Base-by-base conservation (phyloP, 2,329 filamentous ascomycete species). In the Blumeriella jaapii region DNA sequence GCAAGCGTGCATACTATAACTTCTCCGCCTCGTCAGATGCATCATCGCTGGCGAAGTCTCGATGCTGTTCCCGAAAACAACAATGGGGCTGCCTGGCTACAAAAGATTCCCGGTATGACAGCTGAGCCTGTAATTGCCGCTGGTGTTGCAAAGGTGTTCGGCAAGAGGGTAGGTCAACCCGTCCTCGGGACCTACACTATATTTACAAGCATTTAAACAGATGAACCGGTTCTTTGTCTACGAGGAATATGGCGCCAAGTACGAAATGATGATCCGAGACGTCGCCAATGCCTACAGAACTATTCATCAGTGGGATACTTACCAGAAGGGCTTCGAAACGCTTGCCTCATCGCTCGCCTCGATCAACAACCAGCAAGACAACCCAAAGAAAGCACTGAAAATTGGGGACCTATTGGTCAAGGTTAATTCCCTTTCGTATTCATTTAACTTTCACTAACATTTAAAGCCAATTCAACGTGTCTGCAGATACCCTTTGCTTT, bases 391-490 rank as follows among this genome's bases (percentile, higher is more conserved):
- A 53, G 81, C 84, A 2, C 62, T 93, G 45, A 86, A 82, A 1
- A 73, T 95, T 45, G 74, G 78, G 31, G 91, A 96, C 59, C 67
- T 96, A 4, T 67, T 96, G 36, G 86, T 95, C 47, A 96, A 96
- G 72, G 86, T 84, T 31, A 32, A 14, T 6, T 24, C 16, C 29
- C 2, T 8, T 28, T 9, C 24, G 10, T 5, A 14, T 3, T 30
- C 19, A 12, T 3, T 20, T 10, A 16, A 18, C n/a, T 2, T 26
- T 14, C 26, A 43, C 43, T 22, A 16, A 47, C 37, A 34, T 20
- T 11, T 10, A 24, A 24, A 93, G 83, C 91, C 89, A 0, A 87
- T 95, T 13, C 89, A 98, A 59, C 73, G 89, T 36, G 72, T 95
- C 14, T 93, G 85, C 63, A 85, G 82, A 60, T 96, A 96, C 53